phyloP scores from a whole-genome alignment of 2,329 filamentous ascomycete species.

The Epichloe sibirici region DNA sequence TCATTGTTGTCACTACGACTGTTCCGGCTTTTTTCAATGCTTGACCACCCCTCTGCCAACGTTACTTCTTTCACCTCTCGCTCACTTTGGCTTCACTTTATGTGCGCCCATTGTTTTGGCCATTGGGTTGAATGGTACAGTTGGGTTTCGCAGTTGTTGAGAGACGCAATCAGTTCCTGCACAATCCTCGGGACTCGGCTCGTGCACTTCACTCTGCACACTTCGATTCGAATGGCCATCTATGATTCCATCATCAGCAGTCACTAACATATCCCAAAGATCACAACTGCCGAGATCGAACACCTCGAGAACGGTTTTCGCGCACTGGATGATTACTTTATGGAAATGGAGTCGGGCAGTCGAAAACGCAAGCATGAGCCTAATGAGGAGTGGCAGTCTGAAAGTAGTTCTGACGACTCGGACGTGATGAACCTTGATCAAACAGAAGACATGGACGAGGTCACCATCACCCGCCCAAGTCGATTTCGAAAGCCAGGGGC shows the following conservation, averaged over 20 bases:
- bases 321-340: conserved; percentile 14
- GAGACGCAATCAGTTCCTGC: not conserved
- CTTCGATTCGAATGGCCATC: not conserved
- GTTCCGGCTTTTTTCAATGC: not conserved
- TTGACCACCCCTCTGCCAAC: no score
- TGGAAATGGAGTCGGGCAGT: conserved; percentile 8
- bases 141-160: not conserved
- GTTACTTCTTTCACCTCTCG: not conserved
- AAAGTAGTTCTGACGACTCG: conserved; percentile 11
- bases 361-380: conserved; percentile 21
- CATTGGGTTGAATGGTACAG: not conserved
- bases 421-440: conserved; percentile 17
- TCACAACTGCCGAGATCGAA: conserved; percentile 19
- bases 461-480: not conserved
- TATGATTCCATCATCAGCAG: not conserved
- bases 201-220: not conserved
- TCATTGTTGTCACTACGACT: not conserved
- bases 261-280: conserved; percentile 15
- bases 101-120: not conserved
- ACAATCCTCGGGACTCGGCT: not conserved
- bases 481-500: not conserved
- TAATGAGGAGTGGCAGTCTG: conserved; percentile 19
- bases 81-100: not conserved
- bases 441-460: conserved; percentile 12
- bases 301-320: conserved; percentile 20